Conservation (phyloP, 2,329 filamentous ascomycete genomes). For the Aspergillus fumigatus region DNA sequence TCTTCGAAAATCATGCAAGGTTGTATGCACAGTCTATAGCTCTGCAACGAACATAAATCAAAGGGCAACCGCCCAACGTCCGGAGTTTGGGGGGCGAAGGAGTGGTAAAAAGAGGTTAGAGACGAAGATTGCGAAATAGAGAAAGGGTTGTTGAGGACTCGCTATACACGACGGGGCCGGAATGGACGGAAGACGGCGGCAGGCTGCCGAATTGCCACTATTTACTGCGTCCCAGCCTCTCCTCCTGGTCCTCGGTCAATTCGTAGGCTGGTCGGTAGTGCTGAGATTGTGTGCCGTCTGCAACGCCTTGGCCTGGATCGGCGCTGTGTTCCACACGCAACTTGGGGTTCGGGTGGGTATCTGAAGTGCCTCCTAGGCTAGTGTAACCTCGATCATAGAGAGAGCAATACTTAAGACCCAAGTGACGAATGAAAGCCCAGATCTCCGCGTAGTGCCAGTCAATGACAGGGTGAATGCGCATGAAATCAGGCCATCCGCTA, state of each 20-base stretch:
- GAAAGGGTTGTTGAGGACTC: not conserved
- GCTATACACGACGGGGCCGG: not conserved
- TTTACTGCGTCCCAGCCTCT: conserved; percentile 68
- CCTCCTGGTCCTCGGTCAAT: conserved; percentile 68
- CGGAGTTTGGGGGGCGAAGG: not conserved
- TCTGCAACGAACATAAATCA: not conserved
- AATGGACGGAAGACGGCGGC: not conserved
- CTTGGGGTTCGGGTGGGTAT: conserved; percentile 85
- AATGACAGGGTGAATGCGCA: conserved; percentile 91
- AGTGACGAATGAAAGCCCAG: conserved; percentile 72
- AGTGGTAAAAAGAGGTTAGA: not conserved
- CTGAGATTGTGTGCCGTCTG: conserved; percentile 23
- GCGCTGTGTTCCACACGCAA: conserved; percentile 42
- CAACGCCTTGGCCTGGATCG: conserved; percentile 22
- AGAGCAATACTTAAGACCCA: conserved; percentile 76
- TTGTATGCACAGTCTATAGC: conserved; percentile 6
- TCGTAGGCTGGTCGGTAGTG: conserved; percentile 71
- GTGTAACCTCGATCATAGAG: conserved; percentile 90
- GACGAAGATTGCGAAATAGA: not conserved
- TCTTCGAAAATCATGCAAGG: not conserved
- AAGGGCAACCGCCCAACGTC: not conserved
- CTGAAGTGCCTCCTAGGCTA: conserved; percentile 80
- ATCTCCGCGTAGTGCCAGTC: conserved; percentile 97
- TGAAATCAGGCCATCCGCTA: conserved; percentile 82
- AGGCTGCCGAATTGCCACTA: too few relatives aligned